Base-by-base conservation (phyloP, 2,329 filamentous ascomycete genomes). In the Colletotrichum gloeosporioides region DNA sequence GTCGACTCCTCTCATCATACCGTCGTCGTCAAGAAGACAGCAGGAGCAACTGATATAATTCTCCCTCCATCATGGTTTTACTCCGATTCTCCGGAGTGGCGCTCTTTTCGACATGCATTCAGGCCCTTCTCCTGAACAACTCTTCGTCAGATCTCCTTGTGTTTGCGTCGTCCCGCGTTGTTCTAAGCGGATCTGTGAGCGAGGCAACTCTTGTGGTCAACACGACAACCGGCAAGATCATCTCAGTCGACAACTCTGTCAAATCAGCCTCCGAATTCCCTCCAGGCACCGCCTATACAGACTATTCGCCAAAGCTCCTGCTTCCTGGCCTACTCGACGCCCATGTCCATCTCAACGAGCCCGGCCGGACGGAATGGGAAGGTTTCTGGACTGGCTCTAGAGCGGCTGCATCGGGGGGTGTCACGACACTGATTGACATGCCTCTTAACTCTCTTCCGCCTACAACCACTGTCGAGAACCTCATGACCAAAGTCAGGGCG, bases 391-490 rank as follows among this genome's bases (percentile, higher is more conserved):
- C 96, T 1, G 97, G 97, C 64, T 99, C 97, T 31, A 92, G 95
- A 80, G 97, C 97, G 34, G 97, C 97, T 6, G 96, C 97, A 13
- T 98, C 96, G 80, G 97, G 97, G 53, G 97, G 97, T 80, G 97
- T 99, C 32, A 99, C 97, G 6, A 99, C 97, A 0, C 95, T 99
- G 12, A 89, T 99, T 81, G 97, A 99, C 85, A 99, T 99, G 97
- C 97, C 97, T 44, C 86, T 99, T 76, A 99, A 99, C 86, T 96
- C 96, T 63, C 98, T 99, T 70, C 97, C 96, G 39, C 97, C 96
- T 0, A 99, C 96, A 0, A 99, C 96, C 12, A 99, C 96, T 0
- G 90, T 99, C 6, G 88, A 89, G 22, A 95, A 94, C 9, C 90
- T 99, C 79, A 89, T 94, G 77, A 94, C 95, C 87, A 99, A 99